Base-by-base conservation (phyloP, 2,329 filamentous ascomycete genomes). In the Aspergillus brunneoviolaceus region DNA sequence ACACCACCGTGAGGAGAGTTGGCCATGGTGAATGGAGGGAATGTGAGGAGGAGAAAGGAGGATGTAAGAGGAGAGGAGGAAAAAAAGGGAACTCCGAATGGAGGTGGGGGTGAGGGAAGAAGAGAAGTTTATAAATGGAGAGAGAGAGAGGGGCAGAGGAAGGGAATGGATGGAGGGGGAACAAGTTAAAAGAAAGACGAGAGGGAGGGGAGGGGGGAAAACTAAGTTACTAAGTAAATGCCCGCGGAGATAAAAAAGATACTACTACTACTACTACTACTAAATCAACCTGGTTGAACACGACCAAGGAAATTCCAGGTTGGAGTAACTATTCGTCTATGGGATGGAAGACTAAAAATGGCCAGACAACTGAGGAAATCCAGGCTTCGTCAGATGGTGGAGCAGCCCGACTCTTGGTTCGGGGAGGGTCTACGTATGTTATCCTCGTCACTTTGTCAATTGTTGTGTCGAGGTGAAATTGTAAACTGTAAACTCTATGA, bases 1-100 rank as follows among this genome's bases (percentile, higher is more conserved):
- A 94, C 84, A 75, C 95, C 95, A 81, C 94, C 94, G 76, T 95
- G 90, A 68, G 91, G 90, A 71, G 76, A 67, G 69, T 82, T 83
- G 67, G 82, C 81, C 79, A 82, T 82, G 63, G 60, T 73, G 65
- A 49, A 55, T 58, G 55, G 14, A 16, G 33, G 14, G 33, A 51
- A 23, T 23, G 29, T 56, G 49, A 57, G 48, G 57, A 42, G 61
- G 55, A 52, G 49, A 52, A 47, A 39, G 59, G 39, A 54, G 49
- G 50, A 35, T 55, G 51, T 60, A 35, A 57, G 52, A 60, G 31
- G 45, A 47, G 52, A 55, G 51, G 48, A 48, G 47, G 25, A 31
- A 31, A 50, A 47, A 48, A 57, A 51, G 39, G 57, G 16, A 50
- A 45, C 16, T n/a, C 39, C 29, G 49, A 33, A 45, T 50, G 45